phyloP scores from a whole-genome alignment of 1,139 yeast genomes.

The Suhomyces ambrosiae region DNA sequence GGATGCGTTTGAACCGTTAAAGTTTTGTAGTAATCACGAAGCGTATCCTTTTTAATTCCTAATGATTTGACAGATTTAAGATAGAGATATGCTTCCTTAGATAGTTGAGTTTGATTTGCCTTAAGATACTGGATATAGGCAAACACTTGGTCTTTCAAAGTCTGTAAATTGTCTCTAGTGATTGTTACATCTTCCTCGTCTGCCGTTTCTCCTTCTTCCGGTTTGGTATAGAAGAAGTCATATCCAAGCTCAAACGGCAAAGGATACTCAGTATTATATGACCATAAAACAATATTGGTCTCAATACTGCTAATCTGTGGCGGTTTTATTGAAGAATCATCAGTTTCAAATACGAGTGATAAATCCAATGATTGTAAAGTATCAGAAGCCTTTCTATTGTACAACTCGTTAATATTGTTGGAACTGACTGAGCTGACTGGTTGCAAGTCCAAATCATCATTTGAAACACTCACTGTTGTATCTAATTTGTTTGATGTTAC shows the following conservation, averaged over 20 bases:
- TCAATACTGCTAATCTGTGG: conserved; percentile 39
- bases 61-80: conserved; percentile 43
- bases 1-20: conserved; percentile 26
- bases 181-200: conserved; percentile 30
- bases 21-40: conserved; percentile 40
- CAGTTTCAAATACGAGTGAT: conserved; percentile 28
- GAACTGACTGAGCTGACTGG: conserved; percentile 23
- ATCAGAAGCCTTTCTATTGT: conserved; percentile 32
- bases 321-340: conserved; percentile 28
- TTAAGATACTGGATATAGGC: conserved; percentile 39
- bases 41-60: conserved; percentile 45
- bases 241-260: conserved; percentile 43
- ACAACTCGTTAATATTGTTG: conserved; percentile 33
- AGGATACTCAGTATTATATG: conserved; percentile 46
- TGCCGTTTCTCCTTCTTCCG: conserved; percentile 18
- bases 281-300: conserved; percentile 44
- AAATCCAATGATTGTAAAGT: conserved; percentile 28
- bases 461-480: conserved; percentile 1
- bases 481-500: conserved; percentile 11
- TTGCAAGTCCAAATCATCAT: conserved; percentile 12
- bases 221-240: conserved; percentile 44
- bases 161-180: conserved; percentile 40
- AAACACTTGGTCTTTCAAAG: conserved; percentile 37
- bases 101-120: conserved; percentile 34
- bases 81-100: conserved; percentile 39